Evolutionary conservation across 306 rosid genomes (phyloP), one percentile per base, ranked within the genome.

Genomic region (Vigna reflexopilosa): DNA sequence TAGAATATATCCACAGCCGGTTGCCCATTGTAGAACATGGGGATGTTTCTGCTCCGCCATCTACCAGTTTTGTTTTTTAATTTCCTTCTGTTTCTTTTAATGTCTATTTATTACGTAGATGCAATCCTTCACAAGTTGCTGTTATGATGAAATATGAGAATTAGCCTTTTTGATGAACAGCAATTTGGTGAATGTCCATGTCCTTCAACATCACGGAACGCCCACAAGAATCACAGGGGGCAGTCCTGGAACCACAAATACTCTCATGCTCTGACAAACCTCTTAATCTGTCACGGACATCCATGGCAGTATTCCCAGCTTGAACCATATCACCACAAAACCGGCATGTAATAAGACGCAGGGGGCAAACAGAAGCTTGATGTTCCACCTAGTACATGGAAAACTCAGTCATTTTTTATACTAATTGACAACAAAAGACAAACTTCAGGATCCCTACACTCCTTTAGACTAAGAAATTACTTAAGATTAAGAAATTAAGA

Each of bases 251-350:
- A 49, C 99, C 99, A 63, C 99, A 95, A 19, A 89, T 6, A 69
- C 99, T 93, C 85, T 95, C 99, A n/a, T 95, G 99, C 86, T 93
- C 97, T 28, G 88, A 83, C 75, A 95, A 85, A 20, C 99, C 99
- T 85, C 96, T 88, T 56, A 95, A 7, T 85, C 85, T 86, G 76
- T 95, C 99, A 47, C 99, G 93, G 11, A 75, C 87, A 58, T 95
- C 97, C 52, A 83, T 51, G 1, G 98, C 90, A 28, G 91, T 87
- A 66, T 78, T 92, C 82, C 99, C 99, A 1, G 98, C 99, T 81
- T 83, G 97, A 85, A 95, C 99, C 99, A 93, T 93, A 79, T 95
- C 99, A 57, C 99, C 99, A 36, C 99, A 95, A 64, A 95, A 95
- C 71, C 88, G 88, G 81, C 99, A 95, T 2, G 91, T 15, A 54